Evolutionary conservation across 225 moss, liverwort and hornwort species (phyloP), one percentile per base, ranked within the genome.

Genomic region (Ulota crispa): DNA sequence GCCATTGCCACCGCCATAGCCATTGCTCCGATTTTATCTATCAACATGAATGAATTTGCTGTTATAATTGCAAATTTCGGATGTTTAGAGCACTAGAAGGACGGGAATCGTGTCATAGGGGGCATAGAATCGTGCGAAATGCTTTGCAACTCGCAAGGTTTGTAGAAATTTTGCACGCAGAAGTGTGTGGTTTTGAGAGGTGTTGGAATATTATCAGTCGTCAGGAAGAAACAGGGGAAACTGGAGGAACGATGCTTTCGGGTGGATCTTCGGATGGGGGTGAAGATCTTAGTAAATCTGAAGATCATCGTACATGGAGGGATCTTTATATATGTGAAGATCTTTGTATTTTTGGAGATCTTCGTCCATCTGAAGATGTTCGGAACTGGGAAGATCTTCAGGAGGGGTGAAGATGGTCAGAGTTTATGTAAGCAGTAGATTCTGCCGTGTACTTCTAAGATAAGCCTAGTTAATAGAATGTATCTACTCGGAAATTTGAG

Each of bases 1-100:
- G 8, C 76, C 86, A 76, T 43, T 64, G 15, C 78, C 75, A 4
- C 42, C 24, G 9, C 53, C 70, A 57, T 26, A 54, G 78, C 68
- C 82, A 61, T 82, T 6, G 21, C 28, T n/a, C 69, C 21, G 74
- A 81, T 83, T 43, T 24, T 39, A 7, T 34, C 26, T 9, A 36
- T 30, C 45, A 1, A 34, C 36, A 69, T 68, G 47, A 27, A 73
- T 12, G 8, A 39, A 41, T 41, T 54, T 4, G 11, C 36, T 0
- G 36, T 50, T 8, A 3, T 6, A 50, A 2, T 26, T 47, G 50
- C 50, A 16, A 61, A 19, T 34, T 50, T 28, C 4, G 31, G 0
- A 16, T 2, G 9, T 41, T 11, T 0, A 7, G 16, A 27, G 39
- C 27, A 72, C 32, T 54, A 31, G 0, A 72, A 7, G 6, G 8